Base-by-base conservation (phyloP, 2,329 filamentous ascomycete genomes). In the Aspergillus sp. region DNA sequence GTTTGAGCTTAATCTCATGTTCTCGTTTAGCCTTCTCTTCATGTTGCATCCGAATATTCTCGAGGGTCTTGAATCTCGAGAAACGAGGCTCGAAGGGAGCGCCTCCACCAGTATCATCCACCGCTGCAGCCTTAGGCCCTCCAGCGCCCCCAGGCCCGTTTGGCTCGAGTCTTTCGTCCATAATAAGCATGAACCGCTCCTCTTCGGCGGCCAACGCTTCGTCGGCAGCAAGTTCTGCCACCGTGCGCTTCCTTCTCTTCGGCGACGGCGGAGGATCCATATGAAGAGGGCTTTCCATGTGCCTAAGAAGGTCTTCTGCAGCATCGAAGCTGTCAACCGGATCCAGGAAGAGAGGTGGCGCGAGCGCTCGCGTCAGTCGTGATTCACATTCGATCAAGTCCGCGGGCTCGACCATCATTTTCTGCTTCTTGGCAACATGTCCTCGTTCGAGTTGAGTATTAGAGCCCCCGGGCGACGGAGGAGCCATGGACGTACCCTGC, bases 171-270 rank as follows among this genome's bases (percentile, higher is more conserved):
- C 90, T 83, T 62, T 96, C 93, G 65, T 99, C 94, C 73, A 92
- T 84, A 19, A 90, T 86, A 47, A 97, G 85, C 90, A 99, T 94
- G 60, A 90, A 95, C 44, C 90, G 84, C 72, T 99, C 92, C 58
- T 90, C 86, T 53, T 91, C 89, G 19, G 92, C 93, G 0, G 91
- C 90, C 54, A 90, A 81, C 1, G 94, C 93, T 73, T 99, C 92
- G 65, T 99, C 94, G 7, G 93, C 93, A 8, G 90, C 94, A 76
- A 97, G 84, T 68, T 99, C 93, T 8, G 94, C 94, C 16, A 95
- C 87, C 0, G 94, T 99, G 56, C 93, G 85, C 79, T 99, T 97
- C 52, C 94, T 82, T 7, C 86, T 87, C 78, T 96, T 96, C 3
- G 91, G 91, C 54, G 88, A 82, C 0, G 94, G 93, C 9, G 90